Evolutionary conservation across 495 filamentous ascomycete species (phyloP), one percentile per base, ranked within the genome.

Genomic region (Penicillium daleae): DNA sequence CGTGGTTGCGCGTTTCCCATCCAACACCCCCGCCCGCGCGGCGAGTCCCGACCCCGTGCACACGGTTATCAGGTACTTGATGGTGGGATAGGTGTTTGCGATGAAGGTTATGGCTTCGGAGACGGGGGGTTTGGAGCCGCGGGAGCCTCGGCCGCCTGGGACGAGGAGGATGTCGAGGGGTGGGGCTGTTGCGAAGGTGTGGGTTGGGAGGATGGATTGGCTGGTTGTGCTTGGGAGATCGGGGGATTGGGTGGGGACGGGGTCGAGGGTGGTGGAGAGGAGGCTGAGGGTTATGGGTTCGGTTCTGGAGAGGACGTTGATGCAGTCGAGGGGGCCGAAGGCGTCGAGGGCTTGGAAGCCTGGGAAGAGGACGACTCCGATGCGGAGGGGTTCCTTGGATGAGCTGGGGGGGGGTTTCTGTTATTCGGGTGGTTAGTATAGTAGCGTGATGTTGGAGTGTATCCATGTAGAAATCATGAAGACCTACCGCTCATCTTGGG

Each of bases 131-230:
- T 22, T 33, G 3, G 60, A 62, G 24, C 26, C 62, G 8, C 85
- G 80, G 4, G 77, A 72, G 22, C 89, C 89, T 2, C 73, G 12
- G 0, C 90, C 90, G 5, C 90, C 90, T 0, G 88, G 89, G 3
- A 92, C 74, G 49, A 92, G 69, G 4, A 92, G 79, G 10, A 90
- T 82, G 48, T 92, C 89, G 6, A 91, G 48, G 2, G 57, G 33
- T 6, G 71, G 73, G 0, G 70, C 52, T 2, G 61, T 72, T 13
- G 59, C 63, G 66, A 86, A 89, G 1, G 86, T 88, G 72, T 87
- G 87, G 4, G 89, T 91, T 21, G 89, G 87, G 6, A 87, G 61
- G 31, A 90, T 67, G 53, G 59, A 57, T 61, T 87, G 74, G 15
- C 70, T 58, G 44, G 83, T 73, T 15, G 67, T 60, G 10, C 22